phyloP scores from a whole-genome alignment of 768 basidiomycete species.

The Leucocoprinus birnbaumii region DNA sequence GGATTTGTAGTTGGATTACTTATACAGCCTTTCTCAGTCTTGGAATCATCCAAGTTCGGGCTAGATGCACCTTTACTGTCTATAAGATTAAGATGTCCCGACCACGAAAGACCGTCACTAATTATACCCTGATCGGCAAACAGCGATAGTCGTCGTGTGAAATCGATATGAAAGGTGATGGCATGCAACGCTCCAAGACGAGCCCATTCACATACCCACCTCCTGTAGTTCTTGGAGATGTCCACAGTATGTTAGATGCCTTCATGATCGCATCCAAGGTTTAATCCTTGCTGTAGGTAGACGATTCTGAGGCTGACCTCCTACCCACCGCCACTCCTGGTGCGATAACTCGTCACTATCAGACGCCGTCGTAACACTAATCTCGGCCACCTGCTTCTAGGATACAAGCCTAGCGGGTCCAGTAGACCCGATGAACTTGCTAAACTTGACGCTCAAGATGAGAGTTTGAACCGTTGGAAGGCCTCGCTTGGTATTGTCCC shows the following conservation, averaged over 20 bases:
- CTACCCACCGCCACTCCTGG: constrained; percentile 69
- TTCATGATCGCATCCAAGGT: background rate
- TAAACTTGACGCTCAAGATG: constrained; percentile 84
- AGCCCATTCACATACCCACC: constrained; percentile 14
- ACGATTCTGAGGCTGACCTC: constrained; percentile 59
- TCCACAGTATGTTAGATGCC: constrained; percentile 40
- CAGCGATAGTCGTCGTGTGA: constrained; percentile 58
- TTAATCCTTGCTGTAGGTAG: constrained; percentile 31
- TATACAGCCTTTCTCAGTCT: constrained; percentile 9
- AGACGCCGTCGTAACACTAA: background rate
- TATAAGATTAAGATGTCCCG: too few species aligned
- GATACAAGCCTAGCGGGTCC: constrained; percentile 69
- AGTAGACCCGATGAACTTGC: constrained; percentile 84
- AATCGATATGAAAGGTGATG: constrained; percentile 50
- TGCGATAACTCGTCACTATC: constrained; percentile 4
- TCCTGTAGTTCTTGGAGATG: constrained; percentile 37
- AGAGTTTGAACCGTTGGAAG: constrained; percentile 95
- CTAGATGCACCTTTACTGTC: too few species aligned
- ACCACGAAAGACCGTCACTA: too few species aligned
- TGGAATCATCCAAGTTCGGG: constrained; percentile 7
- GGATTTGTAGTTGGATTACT: constrained; percentile 14
- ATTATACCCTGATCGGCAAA: constrained; percentile 32
- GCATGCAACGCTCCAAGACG: constrained; percentile 9
- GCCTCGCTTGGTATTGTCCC: constrained; percentile 84
- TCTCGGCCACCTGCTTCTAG: constrained; percentile 30